These are phyloP conservation scores for Haemoproteus tartakovskyi DNA, from an alignment of 169 alveolate genomes.

Conservation along the genomic window DNA sequence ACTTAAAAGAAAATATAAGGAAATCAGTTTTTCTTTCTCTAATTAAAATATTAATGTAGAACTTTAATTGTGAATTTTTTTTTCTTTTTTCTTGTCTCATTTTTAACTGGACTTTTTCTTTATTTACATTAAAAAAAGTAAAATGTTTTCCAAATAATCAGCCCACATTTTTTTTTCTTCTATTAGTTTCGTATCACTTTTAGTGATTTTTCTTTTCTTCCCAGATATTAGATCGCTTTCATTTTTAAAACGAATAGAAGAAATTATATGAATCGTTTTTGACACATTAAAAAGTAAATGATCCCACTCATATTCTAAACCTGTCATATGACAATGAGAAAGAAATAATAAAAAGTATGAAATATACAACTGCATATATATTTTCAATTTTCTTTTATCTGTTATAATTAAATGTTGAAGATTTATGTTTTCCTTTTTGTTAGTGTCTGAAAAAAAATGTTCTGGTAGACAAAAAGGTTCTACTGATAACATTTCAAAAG, in stretches of 20 bases:
- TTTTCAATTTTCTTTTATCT: slow-evolving; percentile 4
- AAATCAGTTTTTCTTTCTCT: too few species aligned
- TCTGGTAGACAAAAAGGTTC: slow-evolving; percentile 8
- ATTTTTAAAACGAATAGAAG: slow-evolving; percentile 26
- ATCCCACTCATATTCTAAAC: slow-evolving; percentile 20
- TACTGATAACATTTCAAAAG: slow-evolving; percentile 4
- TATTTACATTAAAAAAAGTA: too few species aligned
- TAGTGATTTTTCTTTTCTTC: background rate
- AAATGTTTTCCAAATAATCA: too few species aligned
- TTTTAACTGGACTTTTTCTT: too few species aligned
- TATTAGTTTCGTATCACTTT: too few species aligned
- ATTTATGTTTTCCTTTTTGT: background rate
- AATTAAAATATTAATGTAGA: too few species aligned
- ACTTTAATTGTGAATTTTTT: too few species aligned
- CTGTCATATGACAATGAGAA: background rate
- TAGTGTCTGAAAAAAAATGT: slow-evolving; percentile 16
- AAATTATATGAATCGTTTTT: slow-evolving; percentile 13
- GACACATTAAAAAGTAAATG: slow-evolving; percentile 4
- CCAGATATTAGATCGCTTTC: slow-evolving; percentile 42
- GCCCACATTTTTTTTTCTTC: too few species aligned
- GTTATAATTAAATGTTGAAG: background rate
- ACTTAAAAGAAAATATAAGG: too few species aligned
- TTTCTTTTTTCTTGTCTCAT: too few species aligned
- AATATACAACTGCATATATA: slow-evolving; percentile 9
- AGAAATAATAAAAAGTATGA: slow-evolving; percentile 44